A percentile compares a stretch with the other conserved stretches of the same genome.
Conservation (phyloP, 2,329 filamentous ascomycete species). For the Orbilia ellipsospora region DNA sequence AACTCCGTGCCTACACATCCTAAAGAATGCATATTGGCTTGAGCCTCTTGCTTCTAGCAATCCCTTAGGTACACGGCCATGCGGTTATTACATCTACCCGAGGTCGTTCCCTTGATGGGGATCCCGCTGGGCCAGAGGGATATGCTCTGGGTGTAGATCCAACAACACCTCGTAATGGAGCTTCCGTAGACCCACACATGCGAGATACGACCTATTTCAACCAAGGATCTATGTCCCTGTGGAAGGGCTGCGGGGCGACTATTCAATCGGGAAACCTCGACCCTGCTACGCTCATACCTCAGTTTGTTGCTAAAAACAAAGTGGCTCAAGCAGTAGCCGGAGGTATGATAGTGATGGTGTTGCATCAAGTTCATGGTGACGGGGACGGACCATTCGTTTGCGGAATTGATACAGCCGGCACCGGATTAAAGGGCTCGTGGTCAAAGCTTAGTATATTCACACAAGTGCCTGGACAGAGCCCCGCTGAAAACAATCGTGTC, state of each 20-base stretch:
- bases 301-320: background rate
- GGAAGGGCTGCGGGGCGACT: background rate
- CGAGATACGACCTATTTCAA: conserved; percentile 1
- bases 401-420: conserved; percentile 8
- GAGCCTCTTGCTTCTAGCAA: background rate
- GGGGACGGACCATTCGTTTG: conserved; percentile 33
- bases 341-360: conserved; percentile 2
- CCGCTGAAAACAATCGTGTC: too few species aligned
- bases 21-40: too few species aligned
- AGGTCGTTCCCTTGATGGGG: background rate
- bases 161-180: background rate
- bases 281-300: too few species aligned
- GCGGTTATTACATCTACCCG: background rate
- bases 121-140: background rate
- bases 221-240: background rate
- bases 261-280: background rate
- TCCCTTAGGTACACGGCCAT: conserved; percentile 1
- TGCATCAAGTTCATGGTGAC: conserved; percentile 32
- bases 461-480: conserved; percentile 17
- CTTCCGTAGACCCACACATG: background rate
- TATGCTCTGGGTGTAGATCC: background rate
- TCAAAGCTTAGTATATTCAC: background rate
- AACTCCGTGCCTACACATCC: too few species aligned
- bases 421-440: background rate
- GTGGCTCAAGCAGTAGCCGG: conserved; percentile 10